Evolutionary conservation across 2,329 filamentous ascomycete species (phyloP), one percentile per base, ranked within the genome.

Genomic region (Celoporthe dispersa): DNA sequence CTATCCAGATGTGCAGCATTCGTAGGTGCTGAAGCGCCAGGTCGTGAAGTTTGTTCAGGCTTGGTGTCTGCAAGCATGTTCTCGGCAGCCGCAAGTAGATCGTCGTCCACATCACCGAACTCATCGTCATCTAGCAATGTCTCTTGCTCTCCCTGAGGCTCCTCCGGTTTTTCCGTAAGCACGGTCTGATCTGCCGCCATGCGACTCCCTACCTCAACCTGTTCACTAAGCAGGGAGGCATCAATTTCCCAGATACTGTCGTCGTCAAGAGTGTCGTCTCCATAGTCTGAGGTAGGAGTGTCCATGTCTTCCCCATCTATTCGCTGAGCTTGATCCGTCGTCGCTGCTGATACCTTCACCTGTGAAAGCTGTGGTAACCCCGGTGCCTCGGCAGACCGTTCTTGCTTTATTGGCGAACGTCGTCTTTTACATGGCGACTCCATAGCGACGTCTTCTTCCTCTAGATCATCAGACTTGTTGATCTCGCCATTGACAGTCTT

Each of bases 51-150:
- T 51, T 73, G 74, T 55, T 73, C 76, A 25, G 78, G 76, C 59
- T 81, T 79, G 5, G 80, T 74, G 31, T 79, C 75, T 1, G 78
- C 78, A 48, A 85, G 75, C 63, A 84, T 74, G 44, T 80, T 78
- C 66, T 83, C 84, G 12, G 83, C 84, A 22, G 79, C 84, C 7
- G 84, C 82, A 69, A 88, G 84, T 11, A 87, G 80, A 62, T 91
- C 88, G 71, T 91, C 90, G 69, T 92, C 90, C 65, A 88, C 75
- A 72, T 92, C 90, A 61, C 86, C 90, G 79, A 92, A 91, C 60
- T 91, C 90, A 66, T 91, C 87, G 59, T 83, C 87, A 59, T 83
- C 80, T 57, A 75, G 65, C 53, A 33, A 69, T 71, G 39, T 72
- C 65, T n/a, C 53, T 31, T 71, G 63, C 35, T 57, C 55, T n/a